A percentile compares a stretch with the other conserved stretches of the same genome.
phyloP scores from a whole-genome alignment of 352 stramenopile genomes.

The Phytophthora kernoviae region DNA sequence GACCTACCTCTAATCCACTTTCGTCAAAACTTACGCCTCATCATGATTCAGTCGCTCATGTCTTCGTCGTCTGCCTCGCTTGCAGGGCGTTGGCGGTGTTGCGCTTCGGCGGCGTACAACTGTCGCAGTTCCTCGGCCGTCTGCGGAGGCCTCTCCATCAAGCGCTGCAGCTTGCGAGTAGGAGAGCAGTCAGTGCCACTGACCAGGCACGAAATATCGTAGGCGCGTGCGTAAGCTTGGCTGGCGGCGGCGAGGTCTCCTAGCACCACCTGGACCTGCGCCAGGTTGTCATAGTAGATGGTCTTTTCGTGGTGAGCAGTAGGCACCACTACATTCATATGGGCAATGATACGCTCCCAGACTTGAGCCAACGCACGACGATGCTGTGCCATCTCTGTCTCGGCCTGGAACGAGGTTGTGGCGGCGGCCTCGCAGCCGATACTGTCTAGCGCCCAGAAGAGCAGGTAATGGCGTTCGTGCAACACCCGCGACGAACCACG shows the following conservation, averaged over 20 bases:
- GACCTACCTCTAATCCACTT: background rate
- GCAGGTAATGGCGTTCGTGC: slow-evolving; percentile 71
- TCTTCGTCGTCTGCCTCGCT: slow-evolving; percentile 39
- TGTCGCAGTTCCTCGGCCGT: slow-evolving; percentile 62
- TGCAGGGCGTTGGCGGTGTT: slow-evolving; percentile 33
- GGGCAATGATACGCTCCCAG: slow-evolving; percentile 69
- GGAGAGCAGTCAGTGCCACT: slow-evolving; percentile 65
- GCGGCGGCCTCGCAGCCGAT: slow-evolving; percentile 66
- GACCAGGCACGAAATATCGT: slow-evolving; percentile 63
- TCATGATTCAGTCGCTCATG: slow-evolving; percentile 13
- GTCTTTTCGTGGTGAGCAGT: slow-evolving; percentile 78
- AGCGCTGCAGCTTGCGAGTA: slow-evolving; percentile 60
- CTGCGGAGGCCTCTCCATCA: slow-evolving; percentile 70
- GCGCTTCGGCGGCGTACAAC: slow-evolving; percentile 56
- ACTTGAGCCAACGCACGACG: slow-evolving; percentile 49
- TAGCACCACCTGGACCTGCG: slow-evolving; percentile 70
- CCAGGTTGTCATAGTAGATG: slow-evolving; percentile 87
- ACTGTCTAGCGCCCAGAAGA: slow-evolving; percentile 78
- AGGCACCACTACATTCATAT: slow-evolving; percentile 75
- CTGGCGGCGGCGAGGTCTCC: slow-evolving; percentile 55
- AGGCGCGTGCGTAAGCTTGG: slow-evolving; percentile 59
- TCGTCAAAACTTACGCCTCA: background rate
- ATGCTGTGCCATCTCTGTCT: slow-evolving; percentile 31
- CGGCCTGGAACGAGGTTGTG: slow-evolving; percentile 36
- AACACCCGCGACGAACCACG: slow-evolving; percentile 51